Evolutionary conservation across 768 basidiomycete species (phyloP).

Genomic region (Suillus alpinus): DNA sequence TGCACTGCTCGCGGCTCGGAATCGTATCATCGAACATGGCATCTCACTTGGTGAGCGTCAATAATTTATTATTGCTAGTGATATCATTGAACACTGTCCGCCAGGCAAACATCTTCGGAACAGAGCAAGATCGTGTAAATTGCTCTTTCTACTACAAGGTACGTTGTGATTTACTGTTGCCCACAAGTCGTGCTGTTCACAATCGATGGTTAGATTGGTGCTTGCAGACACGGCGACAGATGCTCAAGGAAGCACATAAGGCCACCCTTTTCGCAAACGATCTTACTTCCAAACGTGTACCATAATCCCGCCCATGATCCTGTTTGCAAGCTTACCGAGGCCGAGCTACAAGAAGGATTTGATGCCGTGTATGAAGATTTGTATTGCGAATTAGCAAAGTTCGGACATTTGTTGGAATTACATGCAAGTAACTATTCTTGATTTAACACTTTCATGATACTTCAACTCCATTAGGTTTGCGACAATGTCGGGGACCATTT

Average conservation of each 20-base stretch:
- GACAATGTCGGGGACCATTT: slow-evolving; percentile 99
- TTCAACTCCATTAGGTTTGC: slow-evolving; percentile 60
- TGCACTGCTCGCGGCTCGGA: slow-evolving; percentile 6
- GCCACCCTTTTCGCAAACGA: slow-evolving; percentile 96
- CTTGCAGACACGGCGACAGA: slow-evolving; percentile 96
- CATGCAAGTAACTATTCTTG: slow-evolving; percentile 57
- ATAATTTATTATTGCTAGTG: neutral
- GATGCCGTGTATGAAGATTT: slow-evolving; percentile 95
- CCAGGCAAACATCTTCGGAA: slow-evolving; percentile 94
- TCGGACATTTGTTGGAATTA: slow-evolving; percentile 91
- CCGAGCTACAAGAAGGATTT: slow-evolving; percentile 88
- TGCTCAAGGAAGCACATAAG: slow-evolving; percentile 98
- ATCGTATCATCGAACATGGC: slow-evolving; percentile 40
- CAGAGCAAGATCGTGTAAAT: slow-evolving; percentile 94
- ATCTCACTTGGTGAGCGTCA: slow-evolving; percentile 69
- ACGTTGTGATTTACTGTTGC: slow-evolving; percentile 19
- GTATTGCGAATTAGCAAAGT: slow-evolving; percentile 92
- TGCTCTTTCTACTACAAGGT: slow-evolving; percentile 99
- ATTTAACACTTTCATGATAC: neutral
- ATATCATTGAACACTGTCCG: slow-evolving; percentile 5
- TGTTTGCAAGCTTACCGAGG: slow-evolving; percentile 81
- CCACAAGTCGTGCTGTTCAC: neutral
- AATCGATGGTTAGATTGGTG: slow-evolving; percentile 74
- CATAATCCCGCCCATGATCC: slow-evolving; percentile 97
- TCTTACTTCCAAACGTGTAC: slow-evolving; percentile 94